A percentile compares a stretch with the other conserved stretches of the same genome.
phyloP scores from a whole-genome alignment of 2,329 filamentous ascomycete genomes.

The Hymenoscyphus fraxineus region DNA sequence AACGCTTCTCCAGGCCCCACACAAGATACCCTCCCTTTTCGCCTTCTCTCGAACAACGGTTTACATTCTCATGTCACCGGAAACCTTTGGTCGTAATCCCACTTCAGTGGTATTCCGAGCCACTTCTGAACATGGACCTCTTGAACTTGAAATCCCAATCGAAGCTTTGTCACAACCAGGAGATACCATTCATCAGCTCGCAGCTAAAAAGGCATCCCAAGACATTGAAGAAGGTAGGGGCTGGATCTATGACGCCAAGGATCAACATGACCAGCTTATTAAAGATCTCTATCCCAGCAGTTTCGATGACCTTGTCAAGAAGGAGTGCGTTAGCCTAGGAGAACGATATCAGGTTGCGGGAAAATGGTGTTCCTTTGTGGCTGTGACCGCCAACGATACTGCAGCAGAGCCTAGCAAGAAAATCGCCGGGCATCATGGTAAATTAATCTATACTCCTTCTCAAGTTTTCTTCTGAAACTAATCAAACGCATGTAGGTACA shows the following conservation, averaged over 20 bases:
- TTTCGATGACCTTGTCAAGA: slow-evolving; percentile 58
- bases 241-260: slow-evolving; percentile 55
- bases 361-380: slow-evolving; percentile 71
- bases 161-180: slow-evolving; percentile 43
- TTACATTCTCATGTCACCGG: slow-evolving; percentile 61
- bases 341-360: slow-evolving; percentile 63
- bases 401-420: slow-evolving; percentile 9
- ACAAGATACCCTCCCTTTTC: slow-evolving; percentile 60
- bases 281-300: slow-evolving; percentile 46
- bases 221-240: slow-evolving; percentile 69
- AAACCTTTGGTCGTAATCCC: slow-evolving; percentile 42
- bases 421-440: neutral
- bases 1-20: slow-evolving; percentile 60
- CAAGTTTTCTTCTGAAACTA: neutral
- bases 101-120: slow-evolving; percentile 56
- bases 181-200: slow-evolving; percentile 65
- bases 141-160: slow-evolving; percentile 63
- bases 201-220: slow-evolving; percentile 61
- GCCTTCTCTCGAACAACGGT: slow-evolving; percentile 62
- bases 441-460: neutral
- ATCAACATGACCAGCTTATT: slow-evolving; percentile 41
- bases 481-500: neutral
- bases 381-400: slow-evolving; percentile 48
- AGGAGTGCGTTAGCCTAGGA: slow-evolving; percentile 63
- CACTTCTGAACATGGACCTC: slow-evolving; percentile 52